Evolutionary conservation across 169 alveolate species (phyloP).

Genomic region (Amoebophrya sp.): DNA sequence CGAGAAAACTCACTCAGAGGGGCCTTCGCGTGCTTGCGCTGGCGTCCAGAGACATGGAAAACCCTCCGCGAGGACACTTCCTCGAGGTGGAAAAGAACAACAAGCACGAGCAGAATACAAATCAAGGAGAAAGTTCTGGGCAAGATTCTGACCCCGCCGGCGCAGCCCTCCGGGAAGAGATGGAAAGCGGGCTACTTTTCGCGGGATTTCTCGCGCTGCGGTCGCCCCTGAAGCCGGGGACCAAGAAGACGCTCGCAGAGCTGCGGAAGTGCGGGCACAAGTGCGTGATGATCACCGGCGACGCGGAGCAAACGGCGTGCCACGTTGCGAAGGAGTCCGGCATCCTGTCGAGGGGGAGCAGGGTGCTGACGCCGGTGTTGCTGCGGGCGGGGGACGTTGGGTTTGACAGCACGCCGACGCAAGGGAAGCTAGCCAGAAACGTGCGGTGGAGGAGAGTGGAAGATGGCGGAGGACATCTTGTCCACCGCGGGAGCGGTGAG

Average conservation of each 20-base stretch:
- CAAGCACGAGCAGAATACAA: neutral
- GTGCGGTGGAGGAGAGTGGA: too few species aligned
- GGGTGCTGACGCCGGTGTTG: neutral
- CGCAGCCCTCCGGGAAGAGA: too few species aligned
- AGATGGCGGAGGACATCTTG: neutral
- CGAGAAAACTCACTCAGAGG: neutral
- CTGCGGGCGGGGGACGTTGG: too few species aligned
- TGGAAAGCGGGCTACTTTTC: neutral
- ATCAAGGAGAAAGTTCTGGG: neutral
- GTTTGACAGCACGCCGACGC: too few species aligned
- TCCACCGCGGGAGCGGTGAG: neutral
- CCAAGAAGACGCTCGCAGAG: conserved; percentile 60
- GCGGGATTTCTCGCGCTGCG: conserved; percentile 79
- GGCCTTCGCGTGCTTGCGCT: neutral
- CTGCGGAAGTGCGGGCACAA: conserved; percentile 57
- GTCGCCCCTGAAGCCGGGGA: conserved; percentile 78
- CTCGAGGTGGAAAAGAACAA: neutral
- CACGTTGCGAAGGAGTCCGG: conserved; percentile 73
- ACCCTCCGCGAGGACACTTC: neutral
- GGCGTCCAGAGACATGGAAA: neutral
- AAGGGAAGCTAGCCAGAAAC: too few species aligned
- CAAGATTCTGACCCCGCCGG: too few species aligned
- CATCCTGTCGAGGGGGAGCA: neutral
- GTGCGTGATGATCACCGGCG: conserved; percentile 90
- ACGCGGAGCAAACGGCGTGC: conserved; percentile 83